Evolutionary conservation across 176 grass and related monocot species (phyloP), one percentile per base, ranked within the genome.

Genomic region (Aegilops speltoides): DNA sequence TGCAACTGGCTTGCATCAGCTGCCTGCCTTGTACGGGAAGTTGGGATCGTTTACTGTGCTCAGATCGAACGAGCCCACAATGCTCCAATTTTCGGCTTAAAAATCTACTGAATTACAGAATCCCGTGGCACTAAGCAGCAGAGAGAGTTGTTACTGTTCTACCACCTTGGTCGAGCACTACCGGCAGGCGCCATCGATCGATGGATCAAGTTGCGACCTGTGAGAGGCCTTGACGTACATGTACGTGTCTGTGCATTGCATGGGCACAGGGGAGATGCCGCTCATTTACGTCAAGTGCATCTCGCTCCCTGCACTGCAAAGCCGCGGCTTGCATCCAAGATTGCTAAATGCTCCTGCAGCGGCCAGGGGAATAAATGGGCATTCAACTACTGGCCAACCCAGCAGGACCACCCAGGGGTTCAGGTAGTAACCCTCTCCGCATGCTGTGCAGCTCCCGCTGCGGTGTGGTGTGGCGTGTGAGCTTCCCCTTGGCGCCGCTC

Each of bases 331-430:
- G 84, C 36, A 59, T 90, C 80, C 84, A 86, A 68, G 76, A 72
- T 33, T 32, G 74, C 73, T 88, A 45, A 48, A 73, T 72, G 57
- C 77, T 40, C 54, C 57, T 79, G 80, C 79, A 28, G 79, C 50
- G 64, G 64, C 56, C 66, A 72, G 80, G 57, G 64, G 79, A 90
- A 86, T 91, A 87, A 91, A 91, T 91, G 85, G 17, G 81, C 81
- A 84, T 87, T 84, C 68, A 91, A 87, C 89, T 61, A 61, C 76
- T 66, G 59, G 68, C 89, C 85, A 87, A 83, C 76, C 76, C 5
- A 62, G 67, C 73, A 72, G 73, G 64, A 38, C 72, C 79, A 73
- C 78, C 38, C 83, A 56, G 26, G 19, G 36, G 7, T 12, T 38
- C 40, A 60, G 37, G 76, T 71, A 9, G 2, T 10, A 10, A 33